Evolutionary conservation across 352 stramenopile species (phyloP).

Genomic region (Phytopythium cucurbitacearum): DNA sequence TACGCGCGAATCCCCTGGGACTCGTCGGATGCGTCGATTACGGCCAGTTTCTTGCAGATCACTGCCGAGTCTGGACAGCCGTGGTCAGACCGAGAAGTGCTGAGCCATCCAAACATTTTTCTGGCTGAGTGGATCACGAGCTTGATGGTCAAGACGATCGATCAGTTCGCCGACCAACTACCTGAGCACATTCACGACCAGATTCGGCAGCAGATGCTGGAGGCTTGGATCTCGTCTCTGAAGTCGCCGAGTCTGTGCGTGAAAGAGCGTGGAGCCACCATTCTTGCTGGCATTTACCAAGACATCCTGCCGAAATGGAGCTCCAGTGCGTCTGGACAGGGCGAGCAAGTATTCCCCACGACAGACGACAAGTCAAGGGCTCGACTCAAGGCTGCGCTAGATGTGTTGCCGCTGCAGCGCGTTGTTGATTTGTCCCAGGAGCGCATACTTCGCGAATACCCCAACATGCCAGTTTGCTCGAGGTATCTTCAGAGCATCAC

Average conservation of each 20-base stretch:
- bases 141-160: constrained; percentile 62
- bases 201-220: constrained; percentile 61
- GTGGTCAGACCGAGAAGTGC: constrained; percentile 81
- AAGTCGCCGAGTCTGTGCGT: constrained; percentile 84
- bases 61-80: constrained; percentile 57
- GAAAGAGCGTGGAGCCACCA: constrained; percentile 80
- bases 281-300: constrained; percentile 72
- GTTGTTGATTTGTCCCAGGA: constrained; percentile 70
- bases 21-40: constrained; percentile 60
- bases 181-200: constrained; percentile 35
- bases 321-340: constrained; percentile 9
- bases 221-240: constrained; percentile 78
- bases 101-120: constrained; percentile 83
- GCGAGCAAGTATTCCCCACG: constrained; percentile 7
- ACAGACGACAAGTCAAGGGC: constrained; percentile 18
- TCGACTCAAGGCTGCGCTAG: constrained; percentile 33
- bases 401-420: constrained; percentile 59
- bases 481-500: constrained; percentile 84
- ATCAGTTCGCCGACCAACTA: constrained; percentile 35
- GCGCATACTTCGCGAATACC: constrained; percentile 70
- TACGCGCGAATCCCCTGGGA: constrained; percentile 87
- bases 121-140: constrained; percentile 83
- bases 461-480: constrained; percentile 72
- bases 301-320: constrained; percentile 60
- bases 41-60: constrained; percentile 65